phyloP scores from a whole-genome alignment of 2,329 filamentous ascomycete species.

The Diplodia sapinea region DNA sequence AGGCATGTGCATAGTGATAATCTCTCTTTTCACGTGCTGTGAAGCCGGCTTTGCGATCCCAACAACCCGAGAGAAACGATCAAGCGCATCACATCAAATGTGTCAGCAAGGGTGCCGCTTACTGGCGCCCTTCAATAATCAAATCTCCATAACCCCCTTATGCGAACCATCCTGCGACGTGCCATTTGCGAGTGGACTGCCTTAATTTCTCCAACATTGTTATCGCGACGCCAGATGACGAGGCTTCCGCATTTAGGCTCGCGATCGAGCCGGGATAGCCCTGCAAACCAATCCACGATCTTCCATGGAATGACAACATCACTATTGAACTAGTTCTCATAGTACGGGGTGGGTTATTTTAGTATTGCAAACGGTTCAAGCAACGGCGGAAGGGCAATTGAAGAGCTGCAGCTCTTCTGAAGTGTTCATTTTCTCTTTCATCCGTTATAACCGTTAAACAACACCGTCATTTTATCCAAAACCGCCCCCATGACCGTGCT shows the following conservation, averaged over 20 bases:
- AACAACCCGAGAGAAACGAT: background rate
- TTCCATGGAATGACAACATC: background rate
- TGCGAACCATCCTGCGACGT: slow-evolving; percentile 14
- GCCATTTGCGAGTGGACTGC: slow-evolving; percentile 9
- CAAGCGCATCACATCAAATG: background rate
- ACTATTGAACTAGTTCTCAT: background rate
- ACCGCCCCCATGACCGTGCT: background rate
- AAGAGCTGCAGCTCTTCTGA: background rate
- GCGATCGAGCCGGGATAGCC: background rate
- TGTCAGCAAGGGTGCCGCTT: background rate
- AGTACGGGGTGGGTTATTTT: background rate
- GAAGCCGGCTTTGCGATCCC: background rate
- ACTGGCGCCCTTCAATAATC: slow-evolving; percentile 7
- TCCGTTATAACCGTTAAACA: background rate
- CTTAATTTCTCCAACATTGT: slow-evolving; percentile 16
- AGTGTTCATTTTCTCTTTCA: background rate
- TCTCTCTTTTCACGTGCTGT: background rate
- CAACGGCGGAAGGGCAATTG: background rate
- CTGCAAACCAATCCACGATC: background rate
- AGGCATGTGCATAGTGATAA: background rate
- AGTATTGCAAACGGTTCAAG: background rate
- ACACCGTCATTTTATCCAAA: background rate
- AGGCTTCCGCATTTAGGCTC: slow-evolving; percentile 10
- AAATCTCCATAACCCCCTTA: slow-evolving; percentile 15
- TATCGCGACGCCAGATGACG: slow-evolving; percentile 4